phyloP scores from a whole-genome alignment of 2,329 filamentous ascomycete genomes.

The Ceratocystis diversiconidia region DNA sequence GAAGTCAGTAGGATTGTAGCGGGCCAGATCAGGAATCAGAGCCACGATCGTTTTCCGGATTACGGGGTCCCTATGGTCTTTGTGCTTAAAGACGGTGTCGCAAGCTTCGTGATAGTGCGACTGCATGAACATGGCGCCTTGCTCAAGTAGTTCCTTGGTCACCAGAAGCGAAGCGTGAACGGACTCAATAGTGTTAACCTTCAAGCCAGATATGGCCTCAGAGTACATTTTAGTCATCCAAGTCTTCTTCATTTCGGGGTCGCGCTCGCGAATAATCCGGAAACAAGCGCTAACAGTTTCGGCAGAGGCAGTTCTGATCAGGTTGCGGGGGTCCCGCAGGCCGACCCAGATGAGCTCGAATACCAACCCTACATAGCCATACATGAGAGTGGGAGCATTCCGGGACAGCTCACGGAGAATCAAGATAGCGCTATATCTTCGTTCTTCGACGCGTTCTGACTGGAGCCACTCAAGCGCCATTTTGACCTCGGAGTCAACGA shows the following conservation, averaged over 20 bases:
- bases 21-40: conserved; percentile 82
- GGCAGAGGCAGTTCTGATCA: conserved; percentile 82
- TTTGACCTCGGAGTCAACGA: conserved; percentile 94
- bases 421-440: conserved; percentile 83
- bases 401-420: conserved; percentile 80
- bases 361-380: conserved; percentile 85
- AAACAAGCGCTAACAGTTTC: conserved; percentile 92
- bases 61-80: conserved; percentile 78
- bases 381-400: conserved; percentile 89
- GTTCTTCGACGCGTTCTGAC: conserved; percentile 82
- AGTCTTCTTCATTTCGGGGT: conserved; percentile 69
- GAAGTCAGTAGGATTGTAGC: conserved; percentile 84
- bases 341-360: conserved; percentile 96
- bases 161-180: conserved; percentile 91
- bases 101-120: conserved; percentile 83
- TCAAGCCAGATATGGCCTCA: conserved; percentile 67
- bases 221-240: conserved; percentile 89
- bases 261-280: conserved; percentile 85
- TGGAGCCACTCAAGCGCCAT: conserved; percentile 94
- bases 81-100: conserved; percentile 82
- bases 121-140: conserved; percentile 99
- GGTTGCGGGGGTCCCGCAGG: conserved; percentile 72
- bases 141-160: conserved; percentile 79
- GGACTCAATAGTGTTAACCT: conserved; percentile 66
- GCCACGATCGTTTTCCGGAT: conserved; percentile 82